Evolutionary conservation across 768 basidiomycete genomes (phyloP).

Genomic region (Boletus tylopilopsis): DNA sequence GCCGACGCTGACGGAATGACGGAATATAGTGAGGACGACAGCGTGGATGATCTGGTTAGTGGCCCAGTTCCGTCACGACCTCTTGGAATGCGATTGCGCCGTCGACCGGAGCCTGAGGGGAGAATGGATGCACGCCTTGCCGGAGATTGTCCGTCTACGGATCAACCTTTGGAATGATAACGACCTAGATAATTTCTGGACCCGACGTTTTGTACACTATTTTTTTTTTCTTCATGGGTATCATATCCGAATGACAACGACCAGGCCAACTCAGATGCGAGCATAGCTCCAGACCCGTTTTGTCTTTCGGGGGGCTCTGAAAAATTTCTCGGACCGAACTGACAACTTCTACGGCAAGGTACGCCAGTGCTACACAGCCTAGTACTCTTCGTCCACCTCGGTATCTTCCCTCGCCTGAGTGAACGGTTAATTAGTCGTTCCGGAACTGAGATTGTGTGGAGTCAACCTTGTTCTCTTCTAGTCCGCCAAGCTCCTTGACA

Average conservation of each 20-base stretch:
- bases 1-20: background rate
- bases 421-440: conserved; percentile 3
- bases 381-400: conserved; percentile 32
- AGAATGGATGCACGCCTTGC: conserved; percentile 9
- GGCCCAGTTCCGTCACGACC: conserved; percentile 16
- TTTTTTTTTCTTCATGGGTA: background rate
- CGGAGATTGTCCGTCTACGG: conserved; percentile 7
- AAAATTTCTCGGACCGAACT: background rate
- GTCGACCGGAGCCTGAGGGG: conserved; percentile 37
- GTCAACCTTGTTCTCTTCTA: conserved; percentile 74
- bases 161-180: conserved; percentile 3
- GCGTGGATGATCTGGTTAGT: conserved; percentile 8
- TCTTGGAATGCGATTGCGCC: conserved; percentile 36
- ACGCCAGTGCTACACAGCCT: conserved; percentile 16
- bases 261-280: background rate
- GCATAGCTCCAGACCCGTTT: background rate
- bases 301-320: background rate
- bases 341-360: conserved; percentile 5
- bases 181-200: conserved; percentile 1
- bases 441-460: background rate
- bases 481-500: conserved; percentile 71
- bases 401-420: conserved; percentile 37
- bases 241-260: background rate
- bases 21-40: conserved; percentile 13
- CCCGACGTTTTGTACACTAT: background rate